Evolutionary conservation across 495 filamentous ascomycete genomes (phyloP).

Genomic region (Aspergillus campestris): DNA sequence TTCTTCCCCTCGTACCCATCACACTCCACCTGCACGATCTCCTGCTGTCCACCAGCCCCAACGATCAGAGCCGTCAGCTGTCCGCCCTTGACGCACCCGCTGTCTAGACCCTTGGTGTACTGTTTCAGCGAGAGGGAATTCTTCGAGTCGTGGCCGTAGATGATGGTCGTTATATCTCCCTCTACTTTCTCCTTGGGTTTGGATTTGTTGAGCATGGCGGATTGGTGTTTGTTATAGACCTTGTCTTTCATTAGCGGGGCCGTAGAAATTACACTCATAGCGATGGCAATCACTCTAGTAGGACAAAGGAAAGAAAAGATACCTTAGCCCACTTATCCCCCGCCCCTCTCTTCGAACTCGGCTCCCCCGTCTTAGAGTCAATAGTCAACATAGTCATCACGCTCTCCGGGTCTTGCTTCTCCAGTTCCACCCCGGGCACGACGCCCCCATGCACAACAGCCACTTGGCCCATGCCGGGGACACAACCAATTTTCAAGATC

Average conservation of each 20-base stretch:
- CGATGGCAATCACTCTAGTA: background rate
- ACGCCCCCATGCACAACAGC: slow-evolving; percentile 80
- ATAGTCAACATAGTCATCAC: slow-evolving; percentile 92
- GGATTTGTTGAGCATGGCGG: slow-evolving; percentile 13
- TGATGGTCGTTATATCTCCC: slow-evolving; percentile 43
- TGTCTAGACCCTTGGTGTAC: slow-evolving; percentile 81
- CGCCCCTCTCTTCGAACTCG: slow-evolving; percentile 40
- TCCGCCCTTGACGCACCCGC: slow-evolving; percentile 67
- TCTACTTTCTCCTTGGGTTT: slow-evolving; percentile 13
- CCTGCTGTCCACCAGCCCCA: slow-evolving; percentile 36
- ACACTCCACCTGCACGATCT: slow-evolving; percentile 30
- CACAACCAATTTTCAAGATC: slow-evolving; percentile 57
- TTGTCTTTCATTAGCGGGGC: slow-evolving; percentile 5
- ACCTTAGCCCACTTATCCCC: slow-evolving; percentile 63
- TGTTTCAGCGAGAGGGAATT: slow-evolving; percentile 54
- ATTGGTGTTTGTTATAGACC: slow-evolving; percentile 53
- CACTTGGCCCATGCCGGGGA: slow-evolving; percentile 51
- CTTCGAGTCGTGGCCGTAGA: slow-evolving; percentile 83
- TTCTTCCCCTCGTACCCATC: slow-evolving; percentile 14
- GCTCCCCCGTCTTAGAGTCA: slow-evolving; percentile 51
- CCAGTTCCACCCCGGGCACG: slow-evolving; percentile 60
- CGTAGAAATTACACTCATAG: background rate
- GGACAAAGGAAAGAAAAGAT: slow-evolving; percentile 6
- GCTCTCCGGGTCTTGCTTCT: slow-evolving; percentile 67
- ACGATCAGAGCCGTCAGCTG: slow-evolving; percentile 71